These are phyloP conservation scores for Lathyrus sativus DNA, from an alignment of 306 rosid genomes.

Conservation along the genomic window DNA sequence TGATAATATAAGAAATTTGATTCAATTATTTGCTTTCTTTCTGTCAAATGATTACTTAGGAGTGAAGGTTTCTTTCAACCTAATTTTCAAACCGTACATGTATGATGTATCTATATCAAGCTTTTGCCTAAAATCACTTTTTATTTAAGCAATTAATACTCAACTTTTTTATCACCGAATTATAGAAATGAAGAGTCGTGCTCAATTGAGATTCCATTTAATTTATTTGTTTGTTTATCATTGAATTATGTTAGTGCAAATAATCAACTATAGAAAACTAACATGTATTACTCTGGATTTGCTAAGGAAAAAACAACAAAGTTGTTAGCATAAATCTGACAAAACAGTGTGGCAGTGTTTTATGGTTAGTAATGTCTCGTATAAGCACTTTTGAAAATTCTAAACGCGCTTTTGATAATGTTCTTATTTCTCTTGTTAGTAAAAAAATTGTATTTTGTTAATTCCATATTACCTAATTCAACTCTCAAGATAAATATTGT, in stretches of 20 bases:
- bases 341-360: slow-evolving; percentile 31
- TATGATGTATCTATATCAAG: slow-evolving; percentile 29
- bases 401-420: slow-evolving; percentile 5
- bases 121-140: slow-evolving; percentile 37
- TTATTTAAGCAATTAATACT: slow-evolving; percentile 3
- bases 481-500: too few species aligned
- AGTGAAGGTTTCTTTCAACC: slow-evolving; percentile 21
- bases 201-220: slow-evolving; percentile 21
- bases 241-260: slow-evolving; percentile 9
- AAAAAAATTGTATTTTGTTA: too few species aligned
- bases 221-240: neutral
- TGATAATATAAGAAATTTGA: neutral
- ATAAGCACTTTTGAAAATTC: slow-evolving; percentile 18
- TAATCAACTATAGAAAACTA: slow-evolving; percentile 8
- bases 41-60: slow-evolving; percentile 20
- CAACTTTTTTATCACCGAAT: slow-evolving; percentile 21
- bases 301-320: neutral
- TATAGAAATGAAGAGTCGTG: slow-evolving; percentile 21
- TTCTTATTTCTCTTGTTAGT: neutral
- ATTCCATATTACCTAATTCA: too few species aligned
- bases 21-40: neutral
- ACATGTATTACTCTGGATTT: neutral
- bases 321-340: slow-evolving; percentile 8
- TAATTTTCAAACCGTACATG: neutral
- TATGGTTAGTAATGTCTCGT: slow-evolving; percentile 21